These are phyloP conservation scores for Nidularia sp. DNA, from an alignment of 768 basidiomycete species.

Conservation along the genomic window DNA sequence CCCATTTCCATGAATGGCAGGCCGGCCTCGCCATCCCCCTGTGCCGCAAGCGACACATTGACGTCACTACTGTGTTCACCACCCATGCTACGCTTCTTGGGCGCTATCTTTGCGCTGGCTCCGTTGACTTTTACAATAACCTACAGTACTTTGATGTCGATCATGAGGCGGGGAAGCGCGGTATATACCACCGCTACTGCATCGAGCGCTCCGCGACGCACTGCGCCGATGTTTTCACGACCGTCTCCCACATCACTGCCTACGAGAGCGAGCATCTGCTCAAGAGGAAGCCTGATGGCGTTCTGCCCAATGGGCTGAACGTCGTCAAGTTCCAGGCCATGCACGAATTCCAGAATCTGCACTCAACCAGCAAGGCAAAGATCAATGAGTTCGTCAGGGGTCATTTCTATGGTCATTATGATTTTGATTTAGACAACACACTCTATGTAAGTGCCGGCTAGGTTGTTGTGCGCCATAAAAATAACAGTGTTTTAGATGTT, in stretches of 20 bases:
- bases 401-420: conserved; percentile 97
- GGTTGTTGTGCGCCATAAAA: conserved; percentile 2
- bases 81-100: conserved; percentile 98
- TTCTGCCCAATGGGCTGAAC: conserved; percentile 95
- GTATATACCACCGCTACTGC: conserved; percentile 97
- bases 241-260: conserved; percentile 95
- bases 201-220: conserved; percentile 94
- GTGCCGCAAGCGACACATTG: conserved; percentile 94
- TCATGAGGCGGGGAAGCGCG: conserved; percentile 97
- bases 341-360: conserved; percentile 98
- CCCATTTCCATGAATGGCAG: conserved; percentile 99
- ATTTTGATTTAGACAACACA: conserved; percentile 93
- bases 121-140: conserved; percentile 99
- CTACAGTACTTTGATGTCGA: conserved; percentile 99
- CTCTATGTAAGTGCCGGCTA: conserved; percentile 55
- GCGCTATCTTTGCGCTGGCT: conserved; percentile 96
- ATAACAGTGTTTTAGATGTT: conserved; percentile 63
- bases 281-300: conserved; percentile 96
- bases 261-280: conserved; percentile 95
- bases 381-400: conserved; percentile 97
- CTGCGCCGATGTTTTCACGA: conserved; percentile 97
- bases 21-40: conserved; percentile 93
- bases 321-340: conserved; percentile 99
- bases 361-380: conserved; percentile 91
- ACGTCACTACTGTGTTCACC: conserved; percentile 98